Percentiles rank a stretch among this genome's conserved stretches.
Conservation (phyloP, 306 rosid genomes). For the Vigna mungo region DNA sequence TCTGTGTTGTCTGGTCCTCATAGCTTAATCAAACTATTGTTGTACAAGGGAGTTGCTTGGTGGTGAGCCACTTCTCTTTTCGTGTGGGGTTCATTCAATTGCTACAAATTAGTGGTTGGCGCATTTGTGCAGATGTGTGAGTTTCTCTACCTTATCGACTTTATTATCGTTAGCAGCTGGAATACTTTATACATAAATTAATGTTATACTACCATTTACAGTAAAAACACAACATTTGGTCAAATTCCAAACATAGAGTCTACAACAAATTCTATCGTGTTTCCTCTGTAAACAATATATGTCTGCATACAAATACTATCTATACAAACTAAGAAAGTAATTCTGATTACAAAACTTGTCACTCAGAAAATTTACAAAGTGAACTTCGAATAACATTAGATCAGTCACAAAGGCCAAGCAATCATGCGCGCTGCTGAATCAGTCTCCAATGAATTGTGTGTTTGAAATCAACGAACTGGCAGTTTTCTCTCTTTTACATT, state of each 20-base stretch:
- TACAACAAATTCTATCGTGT: neutral
- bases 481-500: slow-evolving; percentile 52
- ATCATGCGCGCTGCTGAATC: neutral
- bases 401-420: too few species aligned
- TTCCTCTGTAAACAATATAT: slow-evolving; percentile 19
- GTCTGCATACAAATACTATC: neutral
- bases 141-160: neutral
- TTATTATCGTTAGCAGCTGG: neutral
- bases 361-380: slow-evolving; percentile 32
- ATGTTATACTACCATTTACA: too few species aligned
- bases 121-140: neutral
- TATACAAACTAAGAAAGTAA: slow-evolving; percentile 18
- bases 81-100: neutral
- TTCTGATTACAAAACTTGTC: slow-evolving; percentile 41
- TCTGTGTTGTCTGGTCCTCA: neutral
- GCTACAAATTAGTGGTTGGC: neutral
- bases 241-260: slow-evolving; percentile 10
- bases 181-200: too few species aligned
- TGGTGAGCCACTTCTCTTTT: neutral
- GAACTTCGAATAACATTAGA: slow-evolving; percentile 1
- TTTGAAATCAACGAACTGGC: neutral
- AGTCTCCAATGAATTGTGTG: slow-evolving; percentile 31
- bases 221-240: neutral
- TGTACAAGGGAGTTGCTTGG: neutral
- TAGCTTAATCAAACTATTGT: neutral